A percentile compares a stretch with the other conserved stretches of the same genome.
Conservation (phyloP, 352 stramenopile species). For the Thalassiosira sp. region DNA sequence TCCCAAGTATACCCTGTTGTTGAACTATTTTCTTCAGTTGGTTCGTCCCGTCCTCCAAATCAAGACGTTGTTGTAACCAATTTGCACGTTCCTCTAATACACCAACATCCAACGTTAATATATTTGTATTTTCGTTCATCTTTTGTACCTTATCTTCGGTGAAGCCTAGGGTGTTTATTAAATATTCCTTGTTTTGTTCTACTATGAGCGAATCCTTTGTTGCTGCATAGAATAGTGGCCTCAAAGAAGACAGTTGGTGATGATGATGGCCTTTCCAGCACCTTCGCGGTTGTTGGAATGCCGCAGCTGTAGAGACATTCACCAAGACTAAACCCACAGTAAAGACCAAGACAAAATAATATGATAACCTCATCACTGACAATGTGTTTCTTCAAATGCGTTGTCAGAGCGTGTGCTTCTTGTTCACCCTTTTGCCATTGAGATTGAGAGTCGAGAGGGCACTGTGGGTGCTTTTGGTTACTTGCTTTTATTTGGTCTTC, state of each 20-base stretch:
- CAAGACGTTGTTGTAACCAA: conserved; percentile 18
- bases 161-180: not conserved
- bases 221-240: not conserved
- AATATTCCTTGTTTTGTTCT: conserved; percentile 11
- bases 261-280: no score
- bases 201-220: not conserved
- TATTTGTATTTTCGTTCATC: conserved; percentile 6
- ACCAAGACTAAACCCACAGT: no score
- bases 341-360: no score
- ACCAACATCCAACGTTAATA: conserved; percentile 15
- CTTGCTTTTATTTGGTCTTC: no score
- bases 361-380: no score
- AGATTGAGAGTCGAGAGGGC: no score
- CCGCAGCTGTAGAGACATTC: no score
- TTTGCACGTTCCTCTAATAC: conserved; percentile 12
- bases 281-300: no score
- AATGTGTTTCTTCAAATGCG: no score
- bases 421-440: no score
- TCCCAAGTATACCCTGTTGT: conserved; percentile 3
- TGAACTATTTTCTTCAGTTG: conserved; percentile 12
- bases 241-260: not conserved
- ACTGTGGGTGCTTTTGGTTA: no score
- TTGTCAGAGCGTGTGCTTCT: no score
- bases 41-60: conserved; percentile 6
- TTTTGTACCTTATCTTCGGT: conserved; percentile 3